Evolutionary conservation across 139 green algal species (phyloP).

Genomic region (Spirogloea muscicola): DNA sequence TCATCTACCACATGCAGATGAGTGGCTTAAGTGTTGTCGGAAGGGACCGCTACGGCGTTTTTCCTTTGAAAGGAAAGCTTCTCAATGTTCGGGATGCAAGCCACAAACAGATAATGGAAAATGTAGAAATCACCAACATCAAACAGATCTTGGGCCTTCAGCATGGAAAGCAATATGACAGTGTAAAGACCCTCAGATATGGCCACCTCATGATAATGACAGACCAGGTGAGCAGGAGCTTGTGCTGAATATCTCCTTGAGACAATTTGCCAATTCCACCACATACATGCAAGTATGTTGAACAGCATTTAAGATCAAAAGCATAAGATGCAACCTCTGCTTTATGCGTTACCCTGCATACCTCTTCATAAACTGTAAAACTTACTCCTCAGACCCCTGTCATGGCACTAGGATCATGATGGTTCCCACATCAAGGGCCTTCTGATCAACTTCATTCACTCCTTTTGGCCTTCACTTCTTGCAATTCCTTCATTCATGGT

Average conservation of each 20-base stretch:
- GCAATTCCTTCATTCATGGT: constrained; percentile 89
- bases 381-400: no score
- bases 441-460: constrained; percentile 99
- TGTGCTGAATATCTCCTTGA: no score
- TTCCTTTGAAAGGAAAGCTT: constrained; percentile 96
- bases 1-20: constrained; percentile 58
- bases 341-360: no score
- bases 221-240: constrained; percentile 68
- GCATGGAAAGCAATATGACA: constrained; percentile 90
- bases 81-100: constrained; percentile 97
- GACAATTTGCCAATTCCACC: no score
- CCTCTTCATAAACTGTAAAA: no score
- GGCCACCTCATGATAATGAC: constrained; percentile 99
- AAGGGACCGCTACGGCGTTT: constrained; percentile 93
- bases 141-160: constrained; percentile 99
- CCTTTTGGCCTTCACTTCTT: constrained; percentile 94
- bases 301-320: no score
- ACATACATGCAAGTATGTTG: no score
- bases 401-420: constrained; percentile 91
- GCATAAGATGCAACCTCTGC: no score
- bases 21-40: constrained; percentile 90
- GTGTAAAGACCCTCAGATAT: constrained; percentile 89
- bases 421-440: constrained; percentile 99
- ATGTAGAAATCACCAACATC: constrained; percentile 95
- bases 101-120: constrained; percentile 82